phyloP scores from a whole-genome alignment of 331 rosid species.

The Malus hybrid region DNA sequence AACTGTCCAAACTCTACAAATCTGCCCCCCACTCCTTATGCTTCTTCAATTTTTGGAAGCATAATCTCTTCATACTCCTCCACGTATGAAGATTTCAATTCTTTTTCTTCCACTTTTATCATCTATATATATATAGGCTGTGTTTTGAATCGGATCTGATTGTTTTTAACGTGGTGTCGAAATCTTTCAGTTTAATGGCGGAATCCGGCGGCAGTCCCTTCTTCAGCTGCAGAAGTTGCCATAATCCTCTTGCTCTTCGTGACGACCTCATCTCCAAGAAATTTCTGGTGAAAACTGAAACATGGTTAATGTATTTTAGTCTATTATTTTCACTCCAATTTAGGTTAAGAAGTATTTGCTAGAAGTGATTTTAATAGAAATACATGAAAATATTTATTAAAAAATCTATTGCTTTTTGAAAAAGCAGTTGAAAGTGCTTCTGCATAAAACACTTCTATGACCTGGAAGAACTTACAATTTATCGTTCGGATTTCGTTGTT shows the following conservation, averaged over 20 bases:
- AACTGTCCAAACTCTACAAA: background rate
- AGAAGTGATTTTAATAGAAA: no score
- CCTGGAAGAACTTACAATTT: background rate
- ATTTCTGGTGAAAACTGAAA: background rate
- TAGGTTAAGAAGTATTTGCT: background rate
- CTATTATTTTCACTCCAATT: background rate
- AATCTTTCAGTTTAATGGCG: slow-evolving; percentile 20
- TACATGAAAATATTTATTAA: no score
- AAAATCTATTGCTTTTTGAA: no score
- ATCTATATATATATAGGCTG: no score
- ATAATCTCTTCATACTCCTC: background rate
- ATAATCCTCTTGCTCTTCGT: slow-evolving; percentile 34
- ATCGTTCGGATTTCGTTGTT: background rate
- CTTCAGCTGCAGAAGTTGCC: slow-evolving; percentile 44
- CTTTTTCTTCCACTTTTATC: background rate
- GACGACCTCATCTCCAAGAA: slow-evolving; percentile 40
- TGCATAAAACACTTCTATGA: background rate
- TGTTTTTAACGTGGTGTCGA: background rate
- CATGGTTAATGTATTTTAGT: background rate
- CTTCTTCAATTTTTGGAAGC: background rate
- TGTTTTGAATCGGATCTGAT: background rate
- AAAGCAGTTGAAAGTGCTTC: background rate
- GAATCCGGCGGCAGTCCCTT: slow-evolving; percentile 15
- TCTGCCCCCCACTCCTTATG: background rate
- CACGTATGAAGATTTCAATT: background rate